phyloP scores from a whole-genome alignment of 805 yeast genomes.

The Jamesozyma piceae region DNA sequence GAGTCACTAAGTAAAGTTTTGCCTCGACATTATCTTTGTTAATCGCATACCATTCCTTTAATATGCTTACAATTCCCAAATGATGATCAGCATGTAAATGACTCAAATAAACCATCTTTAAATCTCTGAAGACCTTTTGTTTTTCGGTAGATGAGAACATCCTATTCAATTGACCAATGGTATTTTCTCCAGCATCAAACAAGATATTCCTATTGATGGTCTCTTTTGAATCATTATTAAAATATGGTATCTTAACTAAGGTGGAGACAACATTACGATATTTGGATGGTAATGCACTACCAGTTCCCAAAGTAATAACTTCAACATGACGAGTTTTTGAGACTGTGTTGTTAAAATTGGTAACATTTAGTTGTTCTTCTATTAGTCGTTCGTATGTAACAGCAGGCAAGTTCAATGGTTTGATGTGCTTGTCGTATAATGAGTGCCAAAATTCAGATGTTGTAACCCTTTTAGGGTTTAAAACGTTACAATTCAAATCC shows the following conservation, averaged over 20 bases:
- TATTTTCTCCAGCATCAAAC: conserved; percentile 94
- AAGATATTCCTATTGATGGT: conserved; percentile 39
- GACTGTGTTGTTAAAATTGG: conserved; percentile 24
- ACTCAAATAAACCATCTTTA: conserved; percentile 60
- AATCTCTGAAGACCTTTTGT: conserved; percentile 43
- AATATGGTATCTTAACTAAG: conserved; percentile 58
- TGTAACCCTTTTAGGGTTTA: neutral
- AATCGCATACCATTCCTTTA: conserved; percentile 54
- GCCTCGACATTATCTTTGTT: conserved; percentile 32
- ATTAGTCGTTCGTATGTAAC: conserved; percentile 20
- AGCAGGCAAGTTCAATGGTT: conserved; percentile 21
- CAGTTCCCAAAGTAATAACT: conserved; percentile 78
- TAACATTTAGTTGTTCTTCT: conserved; percentile 21
- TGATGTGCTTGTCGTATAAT: conserved; percentile 21
- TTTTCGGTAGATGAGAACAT: conserved; percentile 43
- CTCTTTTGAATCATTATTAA: conserved; percentile 24
- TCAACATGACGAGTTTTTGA: conserved; percentile 48
- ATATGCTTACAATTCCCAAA: conserved; percentile 64
- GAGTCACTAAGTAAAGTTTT: conserved; percentile 53
- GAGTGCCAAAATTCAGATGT: conserved; percentile 18
- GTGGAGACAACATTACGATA: conserved; percentile 80
- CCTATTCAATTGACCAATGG: conserved; percentile 63
- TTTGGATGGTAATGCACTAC: conserved; percentile 80
- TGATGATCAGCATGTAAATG: conserved; percentile 98
- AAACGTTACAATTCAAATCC: conserved; percentile 4